Evolutionary conservation across 2,329 filamentous ascomycete genomes (phyloP), one percentile per base, ranked within the genome.

Genomic region (Ascosphaera apis): DNA sequence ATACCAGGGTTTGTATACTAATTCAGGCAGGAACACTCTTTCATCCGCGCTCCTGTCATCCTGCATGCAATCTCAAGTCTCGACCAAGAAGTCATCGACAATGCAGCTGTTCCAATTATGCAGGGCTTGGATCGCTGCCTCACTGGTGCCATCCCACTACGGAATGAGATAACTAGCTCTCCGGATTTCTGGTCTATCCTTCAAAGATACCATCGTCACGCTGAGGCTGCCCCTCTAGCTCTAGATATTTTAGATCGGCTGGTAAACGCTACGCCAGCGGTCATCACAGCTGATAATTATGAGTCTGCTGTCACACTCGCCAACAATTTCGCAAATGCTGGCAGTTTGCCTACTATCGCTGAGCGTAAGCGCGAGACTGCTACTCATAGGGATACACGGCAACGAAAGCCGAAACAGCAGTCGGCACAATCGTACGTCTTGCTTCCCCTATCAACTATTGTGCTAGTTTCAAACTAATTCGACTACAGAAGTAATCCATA

Each of bases 141-240:
- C 44, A 72, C 76, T 36, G 71, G 77, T 40, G 72, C 81, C 1
- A 73, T 74, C 17, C 72, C 78, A 9, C 61, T 98, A 18, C 73
- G 81, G 39, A 92, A 80, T 45, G 86, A 95, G 56, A 79, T 95
- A 45, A 91, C 91, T 56, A 86, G 81, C 11, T 95, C 86, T 13
- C 88, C 88, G 0, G 88, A 98, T 50, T 95, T 98, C 54, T 98
- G 88, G 88, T 76, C 77, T 3, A 79, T 93, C 11, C 62, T 98
- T 36, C 75, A 82, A 41, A 69, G 72, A 21, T 61, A 98, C 13
- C 72, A 80, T 33, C 62, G 65, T 16, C 68, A 76, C 41, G 58
- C 70, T 2, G 74, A 80, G 36, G 75, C 77, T 17, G 78, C 82
- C 2, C 65, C 74, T 0, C 65, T 75, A 12, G 83, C 91, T 0